Percentiles rank a stretch among this genome's conserved stretches.
These are phyloP conservation scores for Aspergillus pseudoterreus DNA, from an alignment of 2,329 filamentous ascomycete species.

Conservation along the genomic window DNA sequence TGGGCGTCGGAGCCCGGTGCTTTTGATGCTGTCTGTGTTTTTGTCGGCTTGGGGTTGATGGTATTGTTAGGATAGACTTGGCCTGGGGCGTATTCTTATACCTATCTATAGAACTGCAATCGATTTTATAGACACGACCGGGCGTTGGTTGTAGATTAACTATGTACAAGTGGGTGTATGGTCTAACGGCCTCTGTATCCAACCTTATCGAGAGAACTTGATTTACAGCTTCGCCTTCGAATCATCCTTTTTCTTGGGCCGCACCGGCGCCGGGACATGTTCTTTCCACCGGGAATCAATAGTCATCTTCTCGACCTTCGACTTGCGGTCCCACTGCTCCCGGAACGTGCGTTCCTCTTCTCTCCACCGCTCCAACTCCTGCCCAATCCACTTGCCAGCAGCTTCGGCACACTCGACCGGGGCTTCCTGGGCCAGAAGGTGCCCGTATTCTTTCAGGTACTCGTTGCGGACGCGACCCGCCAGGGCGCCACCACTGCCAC, in stretches of 20 bases:
- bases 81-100: conserved; percentile 8
- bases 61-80: conserved; percentile 10
- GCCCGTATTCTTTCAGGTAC: conserved; percentile 63
- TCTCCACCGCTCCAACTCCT: conserved; percentile 57
- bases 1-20: conserved; percentile 3
- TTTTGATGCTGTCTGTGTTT: background rate
- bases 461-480: conserved; percentile 66
- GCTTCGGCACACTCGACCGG: conserved; percentile 63
- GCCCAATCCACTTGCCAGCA: conserved; percentile 54
- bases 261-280: conserved; percentile 29
- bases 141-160: background rate
- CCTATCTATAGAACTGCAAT: conserved; percentile 7
- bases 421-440: conserved; percentile 80
- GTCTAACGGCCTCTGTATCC: background rate
- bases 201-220: background rate
- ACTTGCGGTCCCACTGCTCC: conserved; percentile 50
- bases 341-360: conserved; percentile 55
- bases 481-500: conserved; percentile 53
- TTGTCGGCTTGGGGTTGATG: background rate
- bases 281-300: conserved; percentile 54
- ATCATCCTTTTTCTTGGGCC: conserved; percentile 25
- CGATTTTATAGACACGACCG: background rate
- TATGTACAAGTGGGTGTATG: conserved; percentile 1
- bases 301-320: conserved; percentile 53
- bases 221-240: conserved; percentile 24